Evolutionary conservation across 1,284 basidiomycete species (phyloP).

Genomic region (Rhodotorula mucilaginosa): DNA sequence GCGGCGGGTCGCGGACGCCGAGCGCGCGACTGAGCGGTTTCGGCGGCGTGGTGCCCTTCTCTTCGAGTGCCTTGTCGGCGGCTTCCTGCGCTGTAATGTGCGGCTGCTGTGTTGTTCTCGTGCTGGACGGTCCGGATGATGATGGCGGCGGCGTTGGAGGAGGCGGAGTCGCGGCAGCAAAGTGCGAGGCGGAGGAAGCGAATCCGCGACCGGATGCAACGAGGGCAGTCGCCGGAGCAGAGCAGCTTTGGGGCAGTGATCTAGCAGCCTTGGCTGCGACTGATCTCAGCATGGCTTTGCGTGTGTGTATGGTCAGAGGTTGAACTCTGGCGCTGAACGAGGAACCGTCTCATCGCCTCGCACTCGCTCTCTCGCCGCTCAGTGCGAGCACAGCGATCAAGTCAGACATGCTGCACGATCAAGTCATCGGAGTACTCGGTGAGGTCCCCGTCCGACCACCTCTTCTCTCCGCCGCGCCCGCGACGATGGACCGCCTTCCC

Average conservation of each 20-base stretch:
- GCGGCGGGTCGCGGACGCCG: constrained; percentile 65
- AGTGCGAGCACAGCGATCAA: too few relatives aligned
- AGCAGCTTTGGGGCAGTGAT: too few relatives aligned
- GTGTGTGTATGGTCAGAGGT: too few relatives aligned
- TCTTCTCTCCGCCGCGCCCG: too few relatives aligned
- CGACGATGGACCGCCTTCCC: not conserved
- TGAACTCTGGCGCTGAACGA: too few relatives aligned
- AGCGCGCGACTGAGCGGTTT: constrained; percentile 67
- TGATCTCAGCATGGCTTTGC: too few relatives aligned
- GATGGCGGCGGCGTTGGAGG: not conserved
- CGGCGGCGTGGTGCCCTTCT: constrained; percentile 48
- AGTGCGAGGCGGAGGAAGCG: not conserved
- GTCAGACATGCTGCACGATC: constrained; percentile 28
- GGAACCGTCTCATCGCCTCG: too few relatives aligned
- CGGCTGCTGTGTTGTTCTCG: not conserved
- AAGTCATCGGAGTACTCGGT: constrained; percentile 41
- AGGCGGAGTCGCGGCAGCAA: not conserved
- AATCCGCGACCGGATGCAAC: too few relatives aligned
- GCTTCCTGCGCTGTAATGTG: constrained; percentile 34
- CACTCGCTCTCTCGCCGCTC: too few relatives aligned
- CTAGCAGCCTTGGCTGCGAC: too few relatives aligned
- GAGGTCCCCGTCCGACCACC: not conserved
- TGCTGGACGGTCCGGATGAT: not conserved
- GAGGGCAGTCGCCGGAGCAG: too few relatives aligned
- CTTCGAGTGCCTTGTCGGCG: constrained; percentile 29